A percentile compares a stretch with the other conserved stretches of the same genome.
Evolutionary conservation across 306 rosid species (phyloP).

Genomic region (Arachis hypogaea): DNA sequence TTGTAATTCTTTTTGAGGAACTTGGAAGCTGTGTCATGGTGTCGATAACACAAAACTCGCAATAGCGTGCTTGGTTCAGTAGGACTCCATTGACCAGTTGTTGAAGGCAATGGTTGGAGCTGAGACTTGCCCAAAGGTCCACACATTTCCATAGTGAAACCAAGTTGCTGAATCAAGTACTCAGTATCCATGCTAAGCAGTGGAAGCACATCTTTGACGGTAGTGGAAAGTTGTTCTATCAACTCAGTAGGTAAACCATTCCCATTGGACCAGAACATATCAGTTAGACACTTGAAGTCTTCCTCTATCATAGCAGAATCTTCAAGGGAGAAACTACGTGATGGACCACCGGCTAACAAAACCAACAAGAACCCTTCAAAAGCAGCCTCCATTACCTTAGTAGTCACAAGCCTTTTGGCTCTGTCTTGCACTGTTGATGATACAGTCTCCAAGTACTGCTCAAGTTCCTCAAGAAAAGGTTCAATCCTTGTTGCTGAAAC

Average conservation of each 20-base stretch:
- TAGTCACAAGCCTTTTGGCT: constrained; percentile 64
- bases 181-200: constrained; percentile 52
- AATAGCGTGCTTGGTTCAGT: constrained; percentile 83
- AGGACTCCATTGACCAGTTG: constrained; percentile 65
- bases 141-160: constrained; percentile 41
- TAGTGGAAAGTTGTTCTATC: constrained; percentile 55
- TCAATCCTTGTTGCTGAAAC: constrained; percentile 67
- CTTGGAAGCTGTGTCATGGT: constrained; percentile 72
- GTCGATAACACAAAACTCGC: constrained; percentile 68
- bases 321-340: constrained; percentile 61
- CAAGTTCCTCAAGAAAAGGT: constrained; percentile 80
- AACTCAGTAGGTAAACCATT: constrained; percentile 73
- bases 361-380: constrained; percentile 79
- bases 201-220: constrained; percentile 54
- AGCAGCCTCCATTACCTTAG: constrained; percentile 72
- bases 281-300: constrained; percentile 70
- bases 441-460: constrained; percentile 66
- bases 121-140: constrained; percentile 58
- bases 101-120: constrained; percentile 73
- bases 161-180: constrained; percentile 62
- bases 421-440: constrained; percentile 73
- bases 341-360: constrained; percentile 88
- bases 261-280: constrained; percentile 86
- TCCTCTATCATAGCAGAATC: constrained; percentile 67
- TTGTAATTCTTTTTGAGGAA: constrained; percentile 77